Evolutionary conservation across 176 grass and related monocot species (phyloP), one percentile per base, ranked within the genome.

Genomic region (Cocos nucifera): DNA sequence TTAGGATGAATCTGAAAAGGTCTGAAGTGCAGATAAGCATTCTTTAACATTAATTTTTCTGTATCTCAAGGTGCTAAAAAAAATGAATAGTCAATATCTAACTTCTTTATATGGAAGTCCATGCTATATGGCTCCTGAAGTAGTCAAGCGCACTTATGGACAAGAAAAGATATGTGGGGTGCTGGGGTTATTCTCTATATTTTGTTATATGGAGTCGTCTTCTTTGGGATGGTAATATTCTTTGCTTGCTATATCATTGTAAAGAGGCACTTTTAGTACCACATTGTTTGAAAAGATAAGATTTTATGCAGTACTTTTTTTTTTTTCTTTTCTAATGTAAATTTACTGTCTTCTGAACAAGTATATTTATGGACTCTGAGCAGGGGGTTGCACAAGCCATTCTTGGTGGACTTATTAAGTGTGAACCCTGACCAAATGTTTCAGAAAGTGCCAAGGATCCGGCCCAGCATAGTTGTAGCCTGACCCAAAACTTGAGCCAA

Each of bases 381-480:
- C 87, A 98, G 83, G 93, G 93, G 49, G 81, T 98, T 58, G 87
- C 93, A 56, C 93, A 92, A 63, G 87, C 93, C 75, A 98, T 98
- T 77, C 87, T 98, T 57, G 79, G 84, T 54, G 93, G 93, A 53
- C 85, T 81, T 75, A 98, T 98, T 72, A 89, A 89, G 75, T 69
- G 93, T 50, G 93, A 98, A 63, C 87, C 93, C 29, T 98, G 93
- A 88, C 79, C 84, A 10, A 98, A 83, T 80, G 87, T 98, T 72
- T 92, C 84, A 9, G 88, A 92, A 62, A 89, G 88, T 83, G 88
- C 93, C 54, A 98, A 98, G 71, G 85, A 89, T 70, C 79, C 92
- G 69, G 88, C 86, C 78, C 73, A 66, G 23, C 84, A 44, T 56
- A 89, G 93, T 69, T 98, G 81, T 84, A 98, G 71, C 77, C 88